phyloP scores from a whole-genome alignment of 805 yeast genomes.

The Nakazawaea ambrosiae region DNA sequence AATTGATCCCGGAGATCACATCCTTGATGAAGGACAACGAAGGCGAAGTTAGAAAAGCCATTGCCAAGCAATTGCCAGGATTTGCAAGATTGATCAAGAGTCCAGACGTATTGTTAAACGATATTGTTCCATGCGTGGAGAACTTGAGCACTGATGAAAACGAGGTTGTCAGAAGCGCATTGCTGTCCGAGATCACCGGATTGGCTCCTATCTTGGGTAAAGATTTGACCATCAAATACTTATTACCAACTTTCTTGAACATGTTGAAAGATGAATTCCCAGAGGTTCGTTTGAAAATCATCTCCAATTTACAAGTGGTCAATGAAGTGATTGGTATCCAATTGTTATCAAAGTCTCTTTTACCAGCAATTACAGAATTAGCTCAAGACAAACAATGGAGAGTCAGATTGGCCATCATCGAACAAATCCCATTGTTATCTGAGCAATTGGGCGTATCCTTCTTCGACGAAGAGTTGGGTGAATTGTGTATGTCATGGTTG shows the following conservation, averaged over 20 bases:
- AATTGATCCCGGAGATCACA: constrained; percentile 65
- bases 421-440: constrained; percentile 91
- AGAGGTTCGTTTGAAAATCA: constrained; percentile 91
- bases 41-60: constrained; percentile 94
- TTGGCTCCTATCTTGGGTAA: constrained; percentile 81
- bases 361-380: constrained; percentile 93
- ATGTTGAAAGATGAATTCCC: constrained; percentile 97
- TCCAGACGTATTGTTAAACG: constrained; percentile 44
- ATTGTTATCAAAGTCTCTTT: constrained; percentile 71
- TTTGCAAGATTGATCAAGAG: constrained; percentile 46
- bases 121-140: constrained; percentile 77
- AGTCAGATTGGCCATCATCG: constrained; percentile 92
- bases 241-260: constrained; percentile 81
- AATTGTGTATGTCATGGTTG: constrained; percentile 92
- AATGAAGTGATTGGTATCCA: constrained; percentile 93
- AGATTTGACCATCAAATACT: constrained; percentile 71
- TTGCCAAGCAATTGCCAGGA: constrained; percentile 84
- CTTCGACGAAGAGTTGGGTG: constrained; percentile 86
- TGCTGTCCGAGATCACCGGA: constrained; percentile 83
- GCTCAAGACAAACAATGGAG: constrained; percentile 98
- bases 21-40: constrained; percentile 83
- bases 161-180: constrained; percentile 87
- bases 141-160: constrained; percentile 84
- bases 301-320: constrained; percentile 84
- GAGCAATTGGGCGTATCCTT: constrained; percentile 90